Base-by-base conservation (phyloP, 345 rosid species). In the Arabis hirsuta region DNA sequence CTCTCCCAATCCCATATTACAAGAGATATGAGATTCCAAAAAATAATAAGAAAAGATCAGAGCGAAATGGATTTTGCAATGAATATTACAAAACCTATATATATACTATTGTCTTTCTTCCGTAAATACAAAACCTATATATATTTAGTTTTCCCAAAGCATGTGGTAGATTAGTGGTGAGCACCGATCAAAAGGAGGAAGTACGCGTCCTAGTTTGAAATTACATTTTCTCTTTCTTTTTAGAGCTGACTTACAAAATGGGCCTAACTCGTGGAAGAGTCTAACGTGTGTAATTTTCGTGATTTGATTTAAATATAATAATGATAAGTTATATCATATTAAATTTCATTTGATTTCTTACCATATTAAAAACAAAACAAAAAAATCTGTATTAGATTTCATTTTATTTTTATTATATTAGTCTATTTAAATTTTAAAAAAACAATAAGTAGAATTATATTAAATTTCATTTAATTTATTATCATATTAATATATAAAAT, bases 11-110 rank as follows among this genome's bases (percentile, higher is more conserved):
- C 54, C 42, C 62, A 53, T 51, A 5, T 13, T 22, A 20, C 55
- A 53, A 72, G 54, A 62, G 5, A 60, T 16, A 16, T 29, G 20
- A 71, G n/a, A 8, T 16, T 71, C 53, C 53, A 61, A 41, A 5
- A 50, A 10, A 71, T 27, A 12, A 51, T 53, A 62, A 44, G 13
- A n/a, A 7, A 3, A 12, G 53, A 7, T 12, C 61, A 72, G 54
- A 32, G 27, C 9, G 16, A 51, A 16, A 48, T 50, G 22, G 52
- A 71, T 52, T 12, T 51, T 61, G 52, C 44, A 29, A 26, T 45
- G 19, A 11, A 39, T 9, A n/a, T 12, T 9, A 39, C 32, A 48
- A 0, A 26, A 14, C 16, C 31, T 19, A 48, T 4, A 7, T 24
- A 34, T 14, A 32, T 34, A 16, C 16, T 16, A 34, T 34, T 34